Conservation (phyloP, 2,329 filamentous ascomycete genomes). For the Penicillium griseofulvum region DNA sequence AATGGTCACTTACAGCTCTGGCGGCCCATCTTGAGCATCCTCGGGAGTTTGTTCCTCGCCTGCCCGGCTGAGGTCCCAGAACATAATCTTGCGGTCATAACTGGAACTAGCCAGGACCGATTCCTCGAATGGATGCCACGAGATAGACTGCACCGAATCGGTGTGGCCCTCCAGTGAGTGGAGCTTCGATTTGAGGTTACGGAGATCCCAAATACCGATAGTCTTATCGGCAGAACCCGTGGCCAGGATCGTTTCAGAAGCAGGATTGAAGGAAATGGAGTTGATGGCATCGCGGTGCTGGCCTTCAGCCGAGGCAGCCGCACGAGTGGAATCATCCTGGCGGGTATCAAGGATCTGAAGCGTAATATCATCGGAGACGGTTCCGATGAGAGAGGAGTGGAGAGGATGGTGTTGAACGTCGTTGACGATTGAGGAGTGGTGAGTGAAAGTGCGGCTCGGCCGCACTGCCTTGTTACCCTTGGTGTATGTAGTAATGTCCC, state of each 20-base stretch:
- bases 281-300: slow-evolving; percentile 94
- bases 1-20: slow-evolving; percentile 71
- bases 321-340: slow-evolving; percentile 61
- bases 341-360: slow-evolving; percentile 90
- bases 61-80: slow-evolving; percentile 91
- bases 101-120: slow-evolving; percentile 86
- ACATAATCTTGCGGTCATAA: slow-evolving; percentile 89
- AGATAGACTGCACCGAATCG: slow-evolving; percentile 84
- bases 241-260: slow-evolving; percentile 82
- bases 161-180: slow-evolving; percentile 86
- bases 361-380: slow-evolving; percentile 91
- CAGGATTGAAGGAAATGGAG: slow-evolving; percentile 89
- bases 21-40: slow-evolving; percentile 89
- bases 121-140: slow-evolving; percentile 91
- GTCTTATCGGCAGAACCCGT: slow-evolving; percentile 95
- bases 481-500: slow-evolving; percentile 76
- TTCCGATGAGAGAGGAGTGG: slow-evolving; percentile 80
- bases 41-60: slow-evolving; percentile 94
- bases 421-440: slow-evolving; percentile 90
- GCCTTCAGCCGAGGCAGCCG: slow-evolving; percentile 65
- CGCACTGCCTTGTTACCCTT: slow-evolving; percentile 67
- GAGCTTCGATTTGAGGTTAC: slow-evolving; percentile 84
- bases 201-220: slow-evolving; percentile 90
- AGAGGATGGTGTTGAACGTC: slow-evolving; percentile 94
- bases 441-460: slow-evolving; percentile 73